Evolutionary conservation across 208 protist genomes (phyloP).

Genomic region (Leptomonas seymouri): DNA sequence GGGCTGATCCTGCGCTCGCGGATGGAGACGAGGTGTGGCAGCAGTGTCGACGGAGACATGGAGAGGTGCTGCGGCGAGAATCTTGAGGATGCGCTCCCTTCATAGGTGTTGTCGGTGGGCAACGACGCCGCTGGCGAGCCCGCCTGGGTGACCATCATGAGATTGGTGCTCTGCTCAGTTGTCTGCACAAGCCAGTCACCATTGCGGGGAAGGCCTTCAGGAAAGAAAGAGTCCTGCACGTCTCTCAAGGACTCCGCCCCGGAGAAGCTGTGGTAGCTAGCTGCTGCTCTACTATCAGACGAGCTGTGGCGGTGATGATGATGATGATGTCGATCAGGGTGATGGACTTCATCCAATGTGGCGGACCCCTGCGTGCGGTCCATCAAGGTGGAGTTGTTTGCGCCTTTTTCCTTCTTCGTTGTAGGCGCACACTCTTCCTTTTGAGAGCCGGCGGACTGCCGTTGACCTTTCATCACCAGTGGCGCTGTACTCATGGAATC

Average conservation of each 20-base stretch:
- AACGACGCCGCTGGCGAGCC: constrained; percentile 7
- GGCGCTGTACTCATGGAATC: too few relatives aligned
- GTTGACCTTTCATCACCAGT: too few relatives aligned
- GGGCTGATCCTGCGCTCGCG: constrained; percentile 2
- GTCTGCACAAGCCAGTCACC: constrained; percentile 19
- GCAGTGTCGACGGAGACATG: constrained; percentile 1
- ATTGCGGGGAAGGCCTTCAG: constrained; percentile 11
- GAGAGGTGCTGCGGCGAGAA: constrained; percentile 9
- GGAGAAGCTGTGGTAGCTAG: background rate
- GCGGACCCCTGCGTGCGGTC: background rate
- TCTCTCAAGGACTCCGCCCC: background rate
- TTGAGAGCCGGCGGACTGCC: too few relatives aligned
- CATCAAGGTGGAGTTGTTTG: too few relatives aligned
- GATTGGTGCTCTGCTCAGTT: constrained; percentile 17
- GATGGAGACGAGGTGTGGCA: constrained; percentile 18
- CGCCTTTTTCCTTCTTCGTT: too few relatives aligned
- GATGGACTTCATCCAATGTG: too few relatives aligned
- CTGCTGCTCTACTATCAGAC: background rate
- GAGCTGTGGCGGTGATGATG: too few relatives aligned
- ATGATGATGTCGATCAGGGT: background rate
- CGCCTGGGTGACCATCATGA: constrained; percentile 3
- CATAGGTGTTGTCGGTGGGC: background rate
- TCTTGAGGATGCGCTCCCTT: constrained; percentile 2
- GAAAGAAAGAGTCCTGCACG: constrained; percentile 7
- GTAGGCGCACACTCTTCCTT: too few relatives aligned